These are phyloP conservation scores for Alloteropsis semialata DNA, from an alignment of 176 grass and related monocot genomes.

Conservation along the genomic window DNA sequence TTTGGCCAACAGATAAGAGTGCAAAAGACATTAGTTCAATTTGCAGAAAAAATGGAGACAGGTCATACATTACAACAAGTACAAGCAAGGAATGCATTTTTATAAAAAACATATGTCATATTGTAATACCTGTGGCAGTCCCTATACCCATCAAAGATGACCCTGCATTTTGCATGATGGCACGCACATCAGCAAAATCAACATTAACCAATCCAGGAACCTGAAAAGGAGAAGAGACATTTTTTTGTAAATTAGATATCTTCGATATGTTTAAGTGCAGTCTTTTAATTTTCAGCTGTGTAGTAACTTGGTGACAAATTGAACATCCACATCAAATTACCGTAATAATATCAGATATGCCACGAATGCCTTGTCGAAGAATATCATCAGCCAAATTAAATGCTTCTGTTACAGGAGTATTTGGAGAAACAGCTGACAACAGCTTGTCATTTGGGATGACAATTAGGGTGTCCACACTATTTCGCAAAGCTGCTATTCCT, in stretches of 20 bases:
- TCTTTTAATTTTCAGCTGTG: background rate
- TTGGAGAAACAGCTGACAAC: constrained; percentile 80
- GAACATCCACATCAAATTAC: constrained; percentile 24
- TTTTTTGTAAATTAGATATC: background rate
- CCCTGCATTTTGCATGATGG: constrained; percentile 97
- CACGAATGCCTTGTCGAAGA: constrained; percentile 83
- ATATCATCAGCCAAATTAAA: constrained; percentile 92
- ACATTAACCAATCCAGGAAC: constrained; percentile 95
- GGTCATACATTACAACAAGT: background rate
- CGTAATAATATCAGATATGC: constrained; percentile 93
- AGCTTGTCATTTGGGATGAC: constrained; percentile 95
- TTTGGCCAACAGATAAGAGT: background rate
- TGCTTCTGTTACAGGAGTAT: constrained; percentile 78
- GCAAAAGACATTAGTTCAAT: background rate
- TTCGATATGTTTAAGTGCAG: background rate
- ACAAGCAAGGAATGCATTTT: background rate
- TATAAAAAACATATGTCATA: background rate
- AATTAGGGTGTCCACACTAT: constrained; percentile 86
- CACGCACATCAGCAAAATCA: constrained; percentile 96
- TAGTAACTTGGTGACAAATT: background rate
- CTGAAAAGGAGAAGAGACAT: constrained; percentile 38
- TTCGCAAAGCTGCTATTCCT: constrained; percentile 78
- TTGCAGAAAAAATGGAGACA: background rate
- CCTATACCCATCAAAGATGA: constrained; percentile 99
- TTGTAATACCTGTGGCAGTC: constrained; percentile 77